These are phyloP conservation scores for Salix brachista DNA, from an alignment of 345 rosid genomes.

Conservation along the genomic window DNA sequence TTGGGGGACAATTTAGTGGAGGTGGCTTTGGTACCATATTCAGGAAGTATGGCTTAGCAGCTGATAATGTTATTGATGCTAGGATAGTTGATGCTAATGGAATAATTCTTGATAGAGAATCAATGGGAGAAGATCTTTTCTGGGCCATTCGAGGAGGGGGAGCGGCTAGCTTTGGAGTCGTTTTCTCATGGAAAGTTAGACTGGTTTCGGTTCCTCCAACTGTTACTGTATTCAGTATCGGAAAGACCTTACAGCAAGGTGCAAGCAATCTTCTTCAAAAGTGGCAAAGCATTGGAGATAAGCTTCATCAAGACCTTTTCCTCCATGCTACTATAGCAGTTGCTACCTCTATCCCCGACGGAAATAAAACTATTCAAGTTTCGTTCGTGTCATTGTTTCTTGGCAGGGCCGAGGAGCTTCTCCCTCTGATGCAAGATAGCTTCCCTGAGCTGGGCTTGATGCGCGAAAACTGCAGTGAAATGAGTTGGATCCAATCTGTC, in stretches of 20 bases:
- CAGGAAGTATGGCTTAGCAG: slow-evolving; percentile 6
- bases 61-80: slow-evolving; percentile 13
- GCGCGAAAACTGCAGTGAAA: neutral
- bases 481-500: slow-evolving; percentile 11
- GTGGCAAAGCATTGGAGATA: slow-evolving; percentile 13
- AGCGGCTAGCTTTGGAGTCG: slow-evolving; percentile 14
- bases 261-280: neutral
- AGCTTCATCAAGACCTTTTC: slow-evolving; percentile 6
- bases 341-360: neutral
- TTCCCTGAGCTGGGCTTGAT: slow-evolving; percentile 14
- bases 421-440: neutral
- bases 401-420: neutral
- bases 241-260: neutral
- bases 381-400: slow-evolving; percentile 1
- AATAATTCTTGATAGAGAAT: slow-evolving; percentile 2
- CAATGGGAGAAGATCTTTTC: slow-evolving; percentile 21
- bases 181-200: slow-evolving; percentile 8
- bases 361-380: neutral
- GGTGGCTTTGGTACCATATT: slow-evolving; percentile 13
- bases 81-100: slow-evolving; percentile 11
- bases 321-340: neutral
- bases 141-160: slow-evolving; percentile 25
- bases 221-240: slow-evolving; percentile 3
- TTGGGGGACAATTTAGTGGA: slow-evolving; percentile 16
- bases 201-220: slow-evolving; percentile 10